phyloP scores from a whole-genome alignment of 306 rosid genomes.

The Senna tora region DNA sequence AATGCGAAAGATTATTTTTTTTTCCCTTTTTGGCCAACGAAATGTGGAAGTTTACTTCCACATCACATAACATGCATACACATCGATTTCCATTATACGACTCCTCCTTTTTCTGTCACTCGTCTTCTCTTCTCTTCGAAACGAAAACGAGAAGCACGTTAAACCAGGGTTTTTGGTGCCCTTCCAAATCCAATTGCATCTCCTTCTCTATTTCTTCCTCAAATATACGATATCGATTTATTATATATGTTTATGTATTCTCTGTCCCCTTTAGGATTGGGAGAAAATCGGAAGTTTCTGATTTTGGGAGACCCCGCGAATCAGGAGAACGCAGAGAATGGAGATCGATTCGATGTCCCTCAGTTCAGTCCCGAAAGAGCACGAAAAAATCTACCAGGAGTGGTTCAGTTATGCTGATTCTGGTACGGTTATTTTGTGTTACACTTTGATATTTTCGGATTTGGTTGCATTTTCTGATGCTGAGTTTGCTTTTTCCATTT shows the following conservation, averaged over 20 bases:
- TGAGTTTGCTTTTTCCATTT: slow-evolving; percentile 9
- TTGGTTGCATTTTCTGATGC: slow-evolving; percentile 17
- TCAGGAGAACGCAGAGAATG: slow-evolving; percentile 40
- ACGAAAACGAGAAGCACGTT: not conserved
- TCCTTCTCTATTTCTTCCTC: not conserved
- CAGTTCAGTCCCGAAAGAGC: slow-evolving; percentile 59
- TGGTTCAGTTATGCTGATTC: slow-evolving; percentile 89
- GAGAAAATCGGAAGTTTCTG: too few species aligned
- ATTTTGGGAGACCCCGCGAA: not conserved
- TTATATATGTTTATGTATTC: not conserved
- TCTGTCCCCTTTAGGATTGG: not conserved
- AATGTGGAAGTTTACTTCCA: not conserved
- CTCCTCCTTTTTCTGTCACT: not conserved
- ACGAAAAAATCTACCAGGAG: slow-evolving; percentile 61
- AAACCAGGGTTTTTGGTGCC: not conserved
- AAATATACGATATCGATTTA: not conserved
- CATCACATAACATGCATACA: not conserved
- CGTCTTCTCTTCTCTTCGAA: not conserved
- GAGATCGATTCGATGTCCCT: slow-evolving; percentile 62
- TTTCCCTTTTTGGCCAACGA: too few species aligned
- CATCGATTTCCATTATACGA: too few species aligned
- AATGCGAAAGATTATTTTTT: too few species aligned
- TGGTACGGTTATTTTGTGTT: slow-evolving; percentile 48
- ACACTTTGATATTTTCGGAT: not conserved
- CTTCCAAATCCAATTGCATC: not conserved